phyloP scores from a whole-genome alignment of 305 asterid genomes.

The Rubia tinctorum region DNA sequence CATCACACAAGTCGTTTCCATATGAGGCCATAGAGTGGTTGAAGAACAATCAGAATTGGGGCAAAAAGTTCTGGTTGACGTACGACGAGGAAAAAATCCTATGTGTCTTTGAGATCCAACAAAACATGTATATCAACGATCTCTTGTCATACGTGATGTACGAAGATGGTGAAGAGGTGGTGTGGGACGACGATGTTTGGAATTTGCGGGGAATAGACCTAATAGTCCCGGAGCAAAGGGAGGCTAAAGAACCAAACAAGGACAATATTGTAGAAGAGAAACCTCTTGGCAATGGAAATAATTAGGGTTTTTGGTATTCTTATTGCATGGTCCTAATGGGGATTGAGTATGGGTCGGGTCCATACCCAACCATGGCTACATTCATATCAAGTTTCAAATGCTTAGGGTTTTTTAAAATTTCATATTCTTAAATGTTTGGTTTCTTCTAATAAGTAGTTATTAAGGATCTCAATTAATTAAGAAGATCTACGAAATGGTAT shows the following conservation, averaged over 20 bases:
- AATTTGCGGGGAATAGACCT: neutral
- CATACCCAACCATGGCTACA: too few species aligned
- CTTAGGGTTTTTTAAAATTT: too few species aligned
- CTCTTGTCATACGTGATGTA: neutral
- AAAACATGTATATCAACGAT: neutral
- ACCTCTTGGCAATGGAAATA: neutral
- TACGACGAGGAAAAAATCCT: slow-evolving; percentile 1
- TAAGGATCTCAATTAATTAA: too few species aligned
- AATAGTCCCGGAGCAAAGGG: neutral
- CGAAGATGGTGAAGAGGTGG: slow-evolving; percentile 9
- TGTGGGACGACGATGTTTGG: slow-evolving; percentile 15
- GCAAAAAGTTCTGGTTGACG: neutral
- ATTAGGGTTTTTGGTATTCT: neutral
- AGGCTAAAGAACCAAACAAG: too few species aligned
- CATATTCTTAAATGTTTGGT: too few species aligned
- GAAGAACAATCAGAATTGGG: neutral
- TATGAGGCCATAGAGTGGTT: neutral
- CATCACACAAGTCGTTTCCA: neutral
- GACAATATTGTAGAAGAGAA: neutral
- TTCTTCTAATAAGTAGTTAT: too few species aligned
- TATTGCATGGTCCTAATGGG: too few species aligned
- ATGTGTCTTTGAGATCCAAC: neutral
- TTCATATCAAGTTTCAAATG: too few species aligned
- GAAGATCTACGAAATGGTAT: too few species aligned
- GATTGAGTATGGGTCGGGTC: too few species aligned